phyloP scores from a whole-genome alignment of 2,329 filamentous ascomycete species.

The Trichoderma sp. region DNA sequence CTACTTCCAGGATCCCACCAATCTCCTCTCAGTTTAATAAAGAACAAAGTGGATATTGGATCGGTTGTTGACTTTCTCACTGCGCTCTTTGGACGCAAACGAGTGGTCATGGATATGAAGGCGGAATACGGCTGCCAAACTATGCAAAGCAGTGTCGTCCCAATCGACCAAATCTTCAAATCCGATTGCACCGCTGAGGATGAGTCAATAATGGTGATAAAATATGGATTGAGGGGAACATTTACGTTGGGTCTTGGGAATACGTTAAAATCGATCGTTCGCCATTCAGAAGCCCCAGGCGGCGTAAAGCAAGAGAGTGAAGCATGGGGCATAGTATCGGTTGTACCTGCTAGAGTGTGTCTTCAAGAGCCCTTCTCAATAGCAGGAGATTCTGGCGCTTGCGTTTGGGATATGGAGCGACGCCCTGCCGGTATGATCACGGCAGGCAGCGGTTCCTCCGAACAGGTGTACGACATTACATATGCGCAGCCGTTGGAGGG shows the following conservation, averaged over 20 bases:
- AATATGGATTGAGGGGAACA: neutral
- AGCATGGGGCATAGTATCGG: neutral
- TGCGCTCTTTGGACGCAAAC: neutral
- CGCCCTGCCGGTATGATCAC: constrained; percentile 7
- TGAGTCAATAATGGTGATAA: neutral
- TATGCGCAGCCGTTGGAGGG: constrained; percentile 11
- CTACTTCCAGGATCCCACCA: neutral
- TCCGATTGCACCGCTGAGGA: neutral
- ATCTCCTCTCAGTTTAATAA: neutral
- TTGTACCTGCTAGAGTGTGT: neutral
- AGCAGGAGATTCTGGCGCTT: neutral
- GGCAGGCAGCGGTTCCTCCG: neutral
- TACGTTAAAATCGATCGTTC: neutral
- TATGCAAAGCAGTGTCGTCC: neutral
- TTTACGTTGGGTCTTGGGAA: neutral
- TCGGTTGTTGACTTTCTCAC: neutral
- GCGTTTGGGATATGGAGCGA: constrained; percentile 2
- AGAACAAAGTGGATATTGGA: neutral
- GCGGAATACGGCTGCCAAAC: neutral
- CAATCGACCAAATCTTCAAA: neutral
- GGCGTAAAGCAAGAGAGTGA: neutral
- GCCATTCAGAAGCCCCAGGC: neutral
- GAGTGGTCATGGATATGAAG: neutral
- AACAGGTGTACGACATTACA: neutral
- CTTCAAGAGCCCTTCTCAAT: neutral